phyloP scores from a whole-genome alignment of 192 early-diverging fungal genomes.

The Gamsiella multidivaricata region DNA sequence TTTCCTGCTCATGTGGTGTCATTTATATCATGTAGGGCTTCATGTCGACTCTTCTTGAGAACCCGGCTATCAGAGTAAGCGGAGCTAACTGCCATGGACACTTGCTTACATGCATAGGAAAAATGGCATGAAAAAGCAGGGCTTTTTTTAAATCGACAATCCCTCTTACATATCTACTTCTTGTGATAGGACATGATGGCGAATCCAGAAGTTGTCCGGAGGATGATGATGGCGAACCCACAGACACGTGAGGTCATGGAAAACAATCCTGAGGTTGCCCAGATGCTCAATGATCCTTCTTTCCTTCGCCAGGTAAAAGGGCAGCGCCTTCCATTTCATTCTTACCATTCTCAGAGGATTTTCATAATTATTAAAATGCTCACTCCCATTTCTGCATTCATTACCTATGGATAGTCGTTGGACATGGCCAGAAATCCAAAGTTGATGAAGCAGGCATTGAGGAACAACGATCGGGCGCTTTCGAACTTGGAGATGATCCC shows the following conservation, averaged over 20 bases:
- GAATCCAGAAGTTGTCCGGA: conserved; percentile 65
- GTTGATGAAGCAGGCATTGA: conserved; percentile 68
- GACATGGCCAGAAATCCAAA: conserved; percentile 68
- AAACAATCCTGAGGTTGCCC: conserved; percentile 71
- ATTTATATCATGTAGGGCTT: conserved; percentile 19
- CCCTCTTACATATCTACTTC: neutral
- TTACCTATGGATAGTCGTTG: conserved; percentile 35
- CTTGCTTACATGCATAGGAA: too few relatives aligned
- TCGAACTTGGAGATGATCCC: conserved; percentile 73
- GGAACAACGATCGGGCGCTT: conserved; percentile 74
- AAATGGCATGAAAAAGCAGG: too few relatives aligned
- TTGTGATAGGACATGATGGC: conserved; percentile 55
- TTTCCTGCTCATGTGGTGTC: neutral
- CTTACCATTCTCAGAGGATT: neutral
- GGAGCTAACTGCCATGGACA: too few relatives aligned
- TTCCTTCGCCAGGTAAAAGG: conserved; percentile 68
- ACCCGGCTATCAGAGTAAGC: conserved; percentile 56
- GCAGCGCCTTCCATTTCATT: neutral
- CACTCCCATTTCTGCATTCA: too few relatives aligned
- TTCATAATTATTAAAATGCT: neutral
- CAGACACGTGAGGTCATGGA: conserved; percentile 68
- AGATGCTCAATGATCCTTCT: conserved; percentile 69
- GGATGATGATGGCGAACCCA: conserved; percentile 72
- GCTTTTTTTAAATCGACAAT: too few relatives aligned
- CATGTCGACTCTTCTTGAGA: conserved; percentile 52